These are phyloP conservation scores for Wallacemonas sp. DNA, from an alignment of 208 protist species.

Conservation along the genomic window DNA sequence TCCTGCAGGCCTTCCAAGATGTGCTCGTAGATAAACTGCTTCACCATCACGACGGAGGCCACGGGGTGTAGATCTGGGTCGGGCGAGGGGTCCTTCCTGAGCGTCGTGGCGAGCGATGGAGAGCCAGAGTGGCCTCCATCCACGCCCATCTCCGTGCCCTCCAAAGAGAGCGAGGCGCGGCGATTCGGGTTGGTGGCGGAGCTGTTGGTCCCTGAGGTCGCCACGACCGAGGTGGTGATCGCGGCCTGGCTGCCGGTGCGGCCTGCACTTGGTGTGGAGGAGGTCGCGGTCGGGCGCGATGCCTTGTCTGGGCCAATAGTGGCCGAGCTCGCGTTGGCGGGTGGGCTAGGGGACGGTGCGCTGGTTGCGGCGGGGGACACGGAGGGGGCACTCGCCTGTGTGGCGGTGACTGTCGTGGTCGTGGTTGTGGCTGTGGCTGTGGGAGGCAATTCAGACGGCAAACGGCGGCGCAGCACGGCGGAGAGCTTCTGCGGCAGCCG, in stretches of 20 bases:
- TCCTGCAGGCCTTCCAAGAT: slow-evolving; percentile 20
- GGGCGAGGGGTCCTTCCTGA: slow-evolving; percentile 25
- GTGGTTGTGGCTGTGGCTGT: not conserved
- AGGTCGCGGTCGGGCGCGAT: not conserved
- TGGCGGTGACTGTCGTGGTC: not conserved
- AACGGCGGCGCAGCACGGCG: slow-evolving; percentile 54
- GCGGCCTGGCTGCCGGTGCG: not conserved
- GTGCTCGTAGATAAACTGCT: slow-evolving; percentile 54
- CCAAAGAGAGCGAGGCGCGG: slow-evolving; percentile 17
- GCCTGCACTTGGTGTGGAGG: too few relatives aligned
- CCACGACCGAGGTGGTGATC: too few relatives aligned
- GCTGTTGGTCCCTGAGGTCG: too few relatives aligned
- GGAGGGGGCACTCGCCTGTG: not conserved
- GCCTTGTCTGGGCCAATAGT: not conserved
- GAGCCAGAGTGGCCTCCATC: slow-evolving; percentile 7
- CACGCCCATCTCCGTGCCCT: slow-evolving; percentile 9
- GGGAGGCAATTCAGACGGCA: slow-evolving; percentile 22
- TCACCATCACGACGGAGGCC: slow-evolving; percentile 37
- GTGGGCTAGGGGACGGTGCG: not conserved
- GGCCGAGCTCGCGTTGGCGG: not conserved
- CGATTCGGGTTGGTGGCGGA: not conserved
- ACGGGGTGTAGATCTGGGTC: slow-evolving; percentile 33
- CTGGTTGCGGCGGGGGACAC: not conserved
- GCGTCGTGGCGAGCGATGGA: slow-evolving; percentile 28
- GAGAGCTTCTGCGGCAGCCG: slow-evolving; percentile 55